phyloP scores from a whole-genome alignment of 805 yeast species.

The Starmerella etchellsii region DNA sequence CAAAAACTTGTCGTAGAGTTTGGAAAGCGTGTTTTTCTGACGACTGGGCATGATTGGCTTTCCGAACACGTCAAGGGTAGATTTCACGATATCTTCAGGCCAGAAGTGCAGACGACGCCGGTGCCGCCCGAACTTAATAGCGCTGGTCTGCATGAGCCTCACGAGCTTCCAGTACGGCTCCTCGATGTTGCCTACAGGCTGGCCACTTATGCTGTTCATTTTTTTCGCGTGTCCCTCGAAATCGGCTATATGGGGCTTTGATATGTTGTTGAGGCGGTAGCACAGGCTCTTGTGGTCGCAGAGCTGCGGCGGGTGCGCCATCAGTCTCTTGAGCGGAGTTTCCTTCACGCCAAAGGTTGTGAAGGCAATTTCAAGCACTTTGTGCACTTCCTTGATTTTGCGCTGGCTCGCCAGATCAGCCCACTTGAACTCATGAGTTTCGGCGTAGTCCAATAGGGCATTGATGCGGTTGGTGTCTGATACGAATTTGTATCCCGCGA shows the following conservation, averaged over 20 bases:
- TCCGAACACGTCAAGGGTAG: constrained; percentile 6
- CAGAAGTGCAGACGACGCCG: constrained; percentile 5
- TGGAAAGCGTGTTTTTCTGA: constrained; percentile 8
- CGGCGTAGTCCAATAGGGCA: constrained; percentile 6
- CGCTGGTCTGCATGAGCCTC: constrained; percentile 1
- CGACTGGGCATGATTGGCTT: constrained; percentile 3
- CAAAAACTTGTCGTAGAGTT: constrained; percentile 3
- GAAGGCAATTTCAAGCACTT: constrained; percentile 2
- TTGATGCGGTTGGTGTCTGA: background rate
- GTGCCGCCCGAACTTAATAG: constrained; percentile 3
- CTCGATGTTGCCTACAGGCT: background rate
- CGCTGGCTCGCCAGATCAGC: background rate
- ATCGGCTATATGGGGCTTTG: constrained; percentile 1
- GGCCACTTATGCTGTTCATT: background rate
- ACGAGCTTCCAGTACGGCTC: constrained; percentile 10
- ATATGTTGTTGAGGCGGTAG: constrained; percentile 9
- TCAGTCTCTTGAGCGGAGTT: constrained; percentile 2
- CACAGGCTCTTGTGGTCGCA: constrained; percentile 3
- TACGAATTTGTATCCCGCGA: constrained; percentile 11
- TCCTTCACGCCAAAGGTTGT: constrained; percentile 7
- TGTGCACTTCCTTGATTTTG: constrained; percentile 1
- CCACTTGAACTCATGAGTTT: constrained; percentile 8
- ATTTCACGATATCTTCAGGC: constrained; percentile 2
- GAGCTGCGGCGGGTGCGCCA: background rate
- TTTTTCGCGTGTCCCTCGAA: constrained; percentile 6